Percentiles rank a stretch among this genome's conserved stretches.
phyloP scores from a whole-genome alignment of 352 stramenopile genomes.

The Labyrinthula sp. region DNA sequence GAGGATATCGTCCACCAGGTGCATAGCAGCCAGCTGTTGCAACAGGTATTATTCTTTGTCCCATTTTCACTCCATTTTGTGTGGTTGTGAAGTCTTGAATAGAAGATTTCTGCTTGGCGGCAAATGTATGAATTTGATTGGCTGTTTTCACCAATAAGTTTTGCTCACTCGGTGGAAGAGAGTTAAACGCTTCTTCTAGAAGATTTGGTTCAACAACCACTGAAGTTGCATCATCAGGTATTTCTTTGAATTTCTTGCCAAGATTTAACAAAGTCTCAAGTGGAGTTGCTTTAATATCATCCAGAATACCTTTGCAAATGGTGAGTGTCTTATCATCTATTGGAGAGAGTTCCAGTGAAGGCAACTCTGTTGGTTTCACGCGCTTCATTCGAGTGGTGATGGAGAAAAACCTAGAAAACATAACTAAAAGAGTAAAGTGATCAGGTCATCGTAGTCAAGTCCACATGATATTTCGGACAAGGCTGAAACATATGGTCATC shows the following conservation, averaged over 20 bases:
- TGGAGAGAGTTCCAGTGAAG: conserved; percentile 10
- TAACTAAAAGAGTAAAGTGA: too few relatives aligned
- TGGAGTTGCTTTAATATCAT: conserved; percentile 36
- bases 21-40: conserved; percentile 81
- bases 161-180: conserved; percentile 47
- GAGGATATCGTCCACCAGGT: conserved; percentile 79
- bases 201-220: conserved; percentile 39
- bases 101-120: conserved; percentile 63
- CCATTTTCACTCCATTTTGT: conserved; percentile 78
- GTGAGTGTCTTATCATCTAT: conserved; percentile 26
- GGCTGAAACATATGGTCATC: too few relatives aligned
- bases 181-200: conserved; percentile 57
- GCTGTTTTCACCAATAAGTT: conserved; percentile 59
- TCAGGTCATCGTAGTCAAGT: too few relatives aligned
- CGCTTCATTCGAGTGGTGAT: conserved; percentile 1
- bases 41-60: conserved; percentile 64
- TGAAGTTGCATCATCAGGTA: conserved; percentile 28
- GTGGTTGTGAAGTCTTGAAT: conserved; percentile 70
- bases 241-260: conserved; percentile 36
- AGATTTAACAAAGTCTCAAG: conserved; percentile 35
- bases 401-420: too few relatives aligned
- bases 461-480: too few relatives aligned
- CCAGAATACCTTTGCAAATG: conserved; percentile 32
- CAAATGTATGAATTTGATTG: conserved; percentile 67
- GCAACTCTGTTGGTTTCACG: conserved; percentile 11